Evolutionary conservation across 345 rosid species (phyloP).

Genomic region (Linum usitatissimum): DNA sequence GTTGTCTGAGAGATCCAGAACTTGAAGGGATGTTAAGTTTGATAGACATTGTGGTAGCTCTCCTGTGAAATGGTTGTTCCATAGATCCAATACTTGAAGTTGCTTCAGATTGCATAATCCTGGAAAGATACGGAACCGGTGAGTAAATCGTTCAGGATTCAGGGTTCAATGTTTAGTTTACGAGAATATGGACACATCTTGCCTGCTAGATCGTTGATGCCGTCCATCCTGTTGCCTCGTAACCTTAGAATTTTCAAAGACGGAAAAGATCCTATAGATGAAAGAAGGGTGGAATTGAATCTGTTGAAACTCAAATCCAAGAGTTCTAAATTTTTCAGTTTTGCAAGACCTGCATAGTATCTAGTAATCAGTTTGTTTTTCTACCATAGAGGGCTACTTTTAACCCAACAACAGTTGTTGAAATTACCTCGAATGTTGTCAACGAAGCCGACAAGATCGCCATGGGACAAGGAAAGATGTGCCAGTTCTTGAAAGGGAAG

Average conservation of each 20-base stretch:
- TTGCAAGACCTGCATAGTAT: constrained; percentile 2
- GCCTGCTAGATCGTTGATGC: not conserved
- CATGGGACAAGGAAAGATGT: not conserved
- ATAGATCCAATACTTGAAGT: constrained; percentile 7
- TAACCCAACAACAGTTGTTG: not conserved
- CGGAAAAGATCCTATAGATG: constrained; percentile 5
- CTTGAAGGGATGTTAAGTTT: constrained; percentile 11
- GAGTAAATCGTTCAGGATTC: not conserved
- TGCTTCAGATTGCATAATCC: constrained; percentile 10
- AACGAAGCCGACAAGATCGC: not conserved
- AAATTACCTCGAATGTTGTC: not conserved
- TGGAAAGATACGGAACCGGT: not conserved
- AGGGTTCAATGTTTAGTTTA: not conserved
- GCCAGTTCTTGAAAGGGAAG: constrained; percentile 1
- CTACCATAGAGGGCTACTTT: no score
- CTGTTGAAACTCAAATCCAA: not conserved
- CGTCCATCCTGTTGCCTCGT: not conserved
- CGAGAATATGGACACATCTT: not conserved
- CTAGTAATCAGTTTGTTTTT: not conserved
- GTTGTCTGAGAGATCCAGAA: constrained; percentile 11
- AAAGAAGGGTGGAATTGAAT: not conserved
- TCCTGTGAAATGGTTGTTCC: not conserved
- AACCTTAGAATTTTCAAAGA: constrained; percentile 1
- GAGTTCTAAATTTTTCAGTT: not conserved
- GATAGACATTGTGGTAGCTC: not conserved